These are phyloP conservation scores for Cryphonectria naterciae DNA, from an alignment of 2,329 filamentous ascomycete genomes.

Conservation along the genomic window DNA sequence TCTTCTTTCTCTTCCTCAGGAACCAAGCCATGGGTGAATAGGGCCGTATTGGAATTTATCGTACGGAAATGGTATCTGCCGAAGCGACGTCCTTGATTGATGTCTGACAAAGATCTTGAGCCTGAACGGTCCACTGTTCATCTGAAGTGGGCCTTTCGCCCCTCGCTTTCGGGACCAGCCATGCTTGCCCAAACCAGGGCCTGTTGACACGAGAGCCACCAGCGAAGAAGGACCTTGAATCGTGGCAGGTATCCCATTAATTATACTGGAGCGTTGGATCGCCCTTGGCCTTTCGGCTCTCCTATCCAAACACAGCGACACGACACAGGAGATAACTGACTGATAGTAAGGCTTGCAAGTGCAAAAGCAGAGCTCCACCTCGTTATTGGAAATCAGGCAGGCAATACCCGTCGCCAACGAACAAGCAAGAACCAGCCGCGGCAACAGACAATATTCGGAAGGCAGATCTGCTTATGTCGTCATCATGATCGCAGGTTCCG, in stretches of 20 bases:
- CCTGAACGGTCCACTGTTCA: conserved; percentile 5
- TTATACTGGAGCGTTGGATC: neutral
- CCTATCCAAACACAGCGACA: neutral
- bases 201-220: neutral
- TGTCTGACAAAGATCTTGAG: neutral
- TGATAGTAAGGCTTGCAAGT: neutral
- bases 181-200: neutral
- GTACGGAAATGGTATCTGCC: neutral
- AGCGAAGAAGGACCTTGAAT: neutral
- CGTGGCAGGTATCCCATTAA: neutral
- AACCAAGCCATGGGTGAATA: neutral
- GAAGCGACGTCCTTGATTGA: neutral
- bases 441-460: neutral
- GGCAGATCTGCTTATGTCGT: neutral
- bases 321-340: neutral
- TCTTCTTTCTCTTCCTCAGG: neutral
- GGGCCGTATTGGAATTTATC: too few relatives aligned
- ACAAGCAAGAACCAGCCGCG: neutral
- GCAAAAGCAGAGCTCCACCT: neutral
- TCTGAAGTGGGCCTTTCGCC: conserved; percentile 3
- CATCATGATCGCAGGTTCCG: neutral
- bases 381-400: neutral
- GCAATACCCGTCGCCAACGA: neutral
- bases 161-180: conserved; percentile 8
- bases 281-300: neutral